phyloP scores from a whole-genome alignment of 1,284 basidiomycete genomes.

The Jaminaea rosea region DNA sequence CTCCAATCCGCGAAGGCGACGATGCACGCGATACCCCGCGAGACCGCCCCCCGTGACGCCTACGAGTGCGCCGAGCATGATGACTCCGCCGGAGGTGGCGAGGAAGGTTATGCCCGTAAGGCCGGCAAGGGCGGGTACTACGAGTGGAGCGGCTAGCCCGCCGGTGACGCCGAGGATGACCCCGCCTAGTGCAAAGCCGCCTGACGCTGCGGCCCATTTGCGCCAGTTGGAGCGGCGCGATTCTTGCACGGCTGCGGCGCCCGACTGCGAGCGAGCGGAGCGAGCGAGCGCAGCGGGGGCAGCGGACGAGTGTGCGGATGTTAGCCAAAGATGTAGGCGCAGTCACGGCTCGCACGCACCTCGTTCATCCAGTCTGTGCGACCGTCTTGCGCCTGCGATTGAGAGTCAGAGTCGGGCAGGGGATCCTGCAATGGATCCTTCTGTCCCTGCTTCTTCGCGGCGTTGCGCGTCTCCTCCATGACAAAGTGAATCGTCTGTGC shows the following conservation, averaged over 20 bases:
- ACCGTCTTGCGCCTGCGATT: neutral
- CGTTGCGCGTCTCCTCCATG: conserved; percentile 24
- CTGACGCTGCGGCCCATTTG: conserved; percentile 31
- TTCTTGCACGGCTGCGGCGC: neutral
- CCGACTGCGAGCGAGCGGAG: neutral
- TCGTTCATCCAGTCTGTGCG: conserved; percentile 37
- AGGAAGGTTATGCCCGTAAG: conserved; percentile 34
- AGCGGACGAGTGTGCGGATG: neutral
- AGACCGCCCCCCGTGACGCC: conserved; percentile 26
- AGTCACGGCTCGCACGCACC: neutral
- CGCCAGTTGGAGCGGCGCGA: conserved; percentile 21
- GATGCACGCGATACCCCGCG: conserved; percentile 33
- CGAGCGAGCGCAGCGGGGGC: neutral
- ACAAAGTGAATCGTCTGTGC: conserved; percentile 38
- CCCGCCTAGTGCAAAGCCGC: conserved; percentile 30
- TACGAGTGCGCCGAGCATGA: conserved; percentile 37
- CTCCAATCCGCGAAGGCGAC: conserved; percentile 27
- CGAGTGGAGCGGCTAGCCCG: conserved; percentile 34
- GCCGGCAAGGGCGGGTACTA: conserved; percentile 33
- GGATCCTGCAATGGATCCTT: conserved; percentile 24
- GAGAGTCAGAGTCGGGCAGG: neutral
- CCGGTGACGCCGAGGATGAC: conserved; percentile 34
- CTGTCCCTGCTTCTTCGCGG: conserved; percentile 16
- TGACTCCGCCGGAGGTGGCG: conserved; percentile 32
- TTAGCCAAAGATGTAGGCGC: neutral